Conservation (phyloP, 305 asterid genomes). For the Fraxinus latifolia region DNA sequence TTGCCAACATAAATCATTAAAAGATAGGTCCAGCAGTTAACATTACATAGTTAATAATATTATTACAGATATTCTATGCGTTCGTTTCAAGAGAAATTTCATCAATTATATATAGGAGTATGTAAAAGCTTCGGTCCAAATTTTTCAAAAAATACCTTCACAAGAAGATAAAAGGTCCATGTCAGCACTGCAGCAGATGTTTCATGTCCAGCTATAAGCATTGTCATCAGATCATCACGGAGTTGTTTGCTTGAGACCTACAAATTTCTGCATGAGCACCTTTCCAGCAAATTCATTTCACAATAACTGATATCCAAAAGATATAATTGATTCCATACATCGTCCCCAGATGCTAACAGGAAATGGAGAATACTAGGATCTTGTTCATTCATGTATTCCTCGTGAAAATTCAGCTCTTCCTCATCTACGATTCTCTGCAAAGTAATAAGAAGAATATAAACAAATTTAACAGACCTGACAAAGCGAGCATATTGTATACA, state of each 20-base stretch:
- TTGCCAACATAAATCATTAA: background rate
- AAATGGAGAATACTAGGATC: conserved; percentile 99
- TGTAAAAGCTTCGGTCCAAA: background rate
- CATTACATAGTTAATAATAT: background rate
- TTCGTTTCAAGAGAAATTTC: background rate
- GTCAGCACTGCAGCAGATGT: conserved; percentile 98
- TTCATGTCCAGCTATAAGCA: conserved; percentile 99
- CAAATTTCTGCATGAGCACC: conserved; percentile 34
- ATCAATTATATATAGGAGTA: background rate
- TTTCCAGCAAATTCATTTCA: conserved; percentile 21
- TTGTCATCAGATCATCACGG: conserved; percentile 96
- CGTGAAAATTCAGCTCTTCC: conserved; percentile 94
- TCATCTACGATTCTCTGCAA: conserved; percentile 91
- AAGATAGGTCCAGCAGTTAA: background rate
- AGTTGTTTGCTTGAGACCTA: conserved; percentile 99
- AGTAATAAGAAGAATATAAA: conserved; percentile 19
- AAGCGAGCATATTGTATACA: background rate
- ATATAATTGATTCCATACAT: conserved; percentile 46
- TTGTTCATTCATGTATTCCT: conserved; percentile 94
- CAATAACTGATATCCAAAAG: conserved; percentile 21
- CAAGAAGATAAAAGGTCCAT: conserved; percentile 96
- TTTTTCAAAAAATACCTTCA: conserved; percentile 45
- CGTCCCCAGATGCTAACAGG: conserved; percentile 92
- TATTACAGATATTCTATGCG: background rate
- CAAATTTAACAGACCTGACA: background rate